Conservation (phyloP, 1,284 basidiomycete genomes). For the Veloporphyrellus conicus region DNA sequence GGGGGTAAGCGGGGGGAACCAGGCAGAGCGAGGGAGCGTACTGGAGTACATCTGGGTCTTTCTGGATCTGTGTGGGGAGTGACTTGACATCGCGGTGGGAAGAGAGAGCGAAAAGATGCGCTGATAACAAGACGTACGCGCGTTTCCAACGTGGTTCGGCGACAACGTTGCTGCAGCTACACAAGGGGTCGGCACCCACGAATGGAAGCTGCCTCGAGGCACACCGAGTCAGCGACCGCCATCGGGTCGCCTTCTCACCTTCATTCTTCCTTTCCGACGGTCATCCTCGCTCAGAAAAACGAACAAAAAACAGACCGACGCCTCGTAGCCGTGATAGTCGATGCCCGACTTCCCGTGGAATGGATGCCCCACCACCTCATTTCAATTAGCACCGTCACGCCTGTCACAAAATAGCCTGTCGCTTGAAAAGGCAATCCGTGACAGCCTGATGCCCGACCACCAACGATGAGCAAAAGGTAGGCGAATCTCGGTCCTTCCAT, state of each 20-base stretch:
- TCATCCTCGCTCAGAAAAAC: slow-evolving; percentile 4
- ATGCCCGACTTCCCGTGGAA: slow-evolving; percentile 3
- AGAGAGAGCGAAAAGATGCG: slow-evolving; percentile 14
- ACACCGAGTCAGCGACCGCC: slow-evolving; percentile 7
- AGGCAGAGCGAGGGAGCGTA: slow-evolving; percentile 26
- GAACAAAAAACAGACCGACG: no score
- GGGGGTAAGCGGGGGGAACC: slow-evolving; percentile 7
- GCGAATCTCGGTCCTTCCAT: no score
- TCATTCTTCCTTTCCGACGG: slow-evolving; percentile 10
- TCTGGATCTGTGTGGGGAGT: slow-evolving; percentile 56
- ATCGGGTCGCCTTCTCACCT: slow-evolving; percentile 8
- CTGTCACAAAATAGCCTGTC: slow-evolving; percentile 1
- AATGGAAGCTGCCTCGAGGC: slow-evolving; percentile 34
- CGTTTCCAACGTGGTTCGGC: slow-evolving; percentile 33
- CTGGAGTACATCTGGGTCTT: slow-evolving; percentile 40
- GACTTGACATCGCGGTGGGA: slow-evolving; percentile 47
- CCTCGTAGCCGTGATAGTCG: no score
- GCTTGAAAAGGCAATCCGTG: neutral
- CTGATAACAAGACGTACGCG: slow-evolving; percentile 31
- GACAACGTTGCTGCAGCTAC: slow-evolving; percentile 24
- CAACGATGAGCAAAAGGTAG: slow-evolving; percentile 18
- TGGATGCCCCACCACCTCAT: slow-evolving; percentile 5
- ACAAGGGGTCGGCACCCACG: slow-evolving; percentile 20
- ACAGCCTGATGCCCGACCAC: no score
- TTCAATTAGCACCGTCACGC: slow-evolving; percentile 1